Conservation (phyloP, 371 early-diverging fungal genomes). For the Pancytospora philotis region DNA sequence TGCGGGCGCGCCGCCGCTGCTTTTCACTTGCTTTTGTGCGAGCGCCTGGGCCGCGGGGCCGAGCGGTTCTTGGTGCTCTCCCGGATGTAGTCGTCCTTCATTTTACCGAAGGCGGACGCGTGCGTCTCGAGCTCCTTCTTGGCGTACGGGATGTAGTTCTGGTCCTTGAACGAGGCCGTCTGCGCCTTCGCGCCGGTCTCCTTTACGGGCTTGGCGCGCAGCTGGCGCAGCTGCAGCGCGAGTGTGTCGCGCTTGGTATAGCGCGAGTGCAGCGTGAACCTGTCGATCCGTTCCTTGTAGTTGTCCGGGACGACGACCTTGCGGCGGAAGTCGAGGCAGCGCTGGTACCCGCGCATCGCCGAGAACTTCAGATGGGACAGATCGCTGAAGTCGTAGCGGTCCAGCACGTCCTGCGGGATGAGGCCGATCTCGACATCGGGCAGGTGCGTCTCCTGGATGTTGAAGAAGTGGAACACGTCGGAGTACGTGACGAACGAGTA, state of each 20-base stretch:
- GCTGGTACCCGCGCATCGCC: constrained; percentile 40
- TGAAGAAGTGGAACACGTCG: constrained; percentile 61
- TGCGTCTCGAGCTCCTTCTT: constrained; percentile 28
- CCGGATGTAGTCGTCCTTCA: constrained; percentile 45
- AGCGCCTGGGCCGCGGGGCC: constrained; percentile 7
- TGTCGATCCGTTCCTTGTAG: constrained; percentile 29
- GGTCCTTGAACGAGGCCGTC: constrained; percentile 34
- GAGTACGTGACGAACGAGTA: constrained; percentile 74
- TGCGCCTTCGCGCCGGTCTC: constrained; percentile 2
- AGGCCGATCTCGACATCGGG: constrained; percentile 44
- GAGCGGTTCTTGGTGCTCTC: too few species aligned
- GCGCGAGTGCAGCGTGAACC: constrained; percentile 18
- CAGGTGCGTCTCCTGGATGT: constrained; percentile 45
- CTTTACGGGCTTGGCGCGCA: constrained; percentile 14
- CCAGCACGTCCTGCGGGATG: constrained; percentile 43
- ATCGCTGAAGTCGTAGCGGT: constrained; percentile 29
- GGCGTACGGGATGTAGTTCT: constrained; percentile 38
- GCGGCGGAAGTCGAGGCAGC: constrained; percentile 43
- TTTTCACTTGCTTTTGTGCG: not conserved
- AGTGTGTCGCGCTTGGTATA: constrained; percentile 33
- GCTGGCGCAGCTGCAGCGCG: constrained; percentile 37
- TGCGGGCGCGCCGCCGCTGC: not conserved
- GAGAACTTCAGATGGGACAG: constrained; percentile 17
- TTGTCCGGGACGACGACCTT: constrained; percentile 45
- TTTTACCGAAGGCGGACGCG: constrained; percentile 40